Evolutionary conservation across 305 asterid species (phyloP), one percentile per base, ranked within the genome.

Genomic region (Stenogyne calaminthoides): DNA sequence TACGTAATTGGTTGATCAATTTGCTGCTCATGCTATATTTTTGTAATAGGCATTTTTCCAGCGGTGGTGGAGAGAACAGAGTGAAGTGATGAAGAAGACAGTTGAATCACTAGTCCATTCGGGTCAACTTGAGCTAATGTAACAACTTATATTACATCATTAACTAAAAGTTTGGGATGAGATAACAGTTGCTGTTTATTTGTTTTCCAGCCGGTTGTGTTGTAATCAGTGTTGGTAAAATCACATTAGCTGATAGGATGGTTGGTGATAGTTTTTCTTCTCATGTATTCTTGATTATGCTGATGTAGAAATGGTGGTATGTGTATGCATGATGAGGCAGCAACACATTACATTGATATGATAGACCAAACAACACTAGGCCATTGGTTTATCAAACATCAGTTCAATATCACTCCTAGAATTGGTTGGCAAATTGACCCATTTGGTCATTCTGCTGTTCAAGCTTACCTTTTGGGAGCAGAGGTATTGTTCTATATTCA

Each of bases 381-480:
- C 14, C 99, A 95, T 69, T 78, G 77, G 56, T 92, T 77, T 80
- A 85, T 95, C 71, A 93, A 86, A 78, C 87, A 81, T 57, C 80
- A 92, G 75, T 95, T 95, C 79, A 88, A 88, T 79, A 85, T 95
- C 55, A 88, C 97, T 64, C 98, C 99, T 4, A 83, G 99, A 79
- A 88, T 93, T 54, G 99, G 99, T 57, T 95, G 99, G 99, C 99
- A 95, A 72, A 95, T 95, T 14, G 99, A 95, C 73, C 99, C 99
- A n/a, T 95, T 95, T 60, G 99, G 99, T 42, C 99, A 95, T 85
- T 91, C 99, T 34, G 98, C 99, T 56, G 97, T 92, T 44, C 99
- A 95, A 84, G 98, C 98, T 64, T 95, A 95, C 83, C 93, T 95
- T 71, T 79, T 95, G 77, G 99, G 98, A 64, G 89, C 99, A 59